These are phyloP conservation scores for Cryptococcus floricola DNA, from an alignment of 1,284 basidiomycete genomes.

Conservation along the genomic window DNA sequence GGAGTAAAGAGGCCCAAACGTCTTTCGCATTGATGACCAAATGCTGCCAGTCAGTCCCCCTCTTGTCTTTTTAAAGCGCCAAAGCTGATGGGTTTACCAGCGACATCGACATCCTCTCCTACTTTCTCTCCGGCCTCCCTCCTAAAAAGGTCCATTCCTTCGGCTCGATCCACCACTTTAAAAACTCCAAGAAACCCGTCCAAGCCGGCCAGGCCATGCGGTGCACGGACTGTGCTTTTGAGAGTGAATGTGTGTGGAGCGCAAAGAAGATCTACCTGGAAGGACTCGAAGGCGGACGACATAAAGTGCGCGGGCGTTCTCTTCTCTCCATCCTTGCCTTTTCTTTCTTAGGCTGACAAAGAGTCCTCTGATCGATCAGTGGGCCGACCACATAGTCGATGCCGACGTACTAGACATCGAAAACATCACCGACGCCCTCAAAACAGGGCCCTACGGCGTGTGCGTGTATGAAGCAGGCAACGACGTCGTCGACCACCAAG, in stretches of 20 bases:
- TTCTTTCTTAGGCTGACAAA: no score
- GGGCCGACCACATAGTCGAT: conserved; percentile 57
- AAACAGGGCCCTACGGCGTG: conserved; percentile 65
- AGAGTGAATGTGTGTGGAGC: conserved; percentile 72
- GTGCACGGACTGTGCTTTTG: conserved; percentile 68
- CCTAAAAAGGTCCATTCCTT: conserved; percentile 73
- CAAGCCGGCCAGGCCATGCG: conserved; percentile 63
- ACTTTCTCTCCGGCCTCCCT: conserved; percentile 54
- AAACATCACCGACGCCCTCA: conserved; percentile 63
- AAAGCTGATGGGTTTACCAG: conserved; percentile 48
- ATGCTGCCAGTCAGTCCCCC: conserved; percentile 65
- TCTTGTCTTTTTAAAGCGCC: background rate
- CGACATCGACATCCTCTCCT: conserved; percentile 76
- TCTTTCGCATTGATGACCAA: conserved; percentile 82
- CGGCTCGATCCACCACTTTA: conserved; percentile 76
- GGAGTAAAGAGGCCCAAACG: conserved; percentile 64
- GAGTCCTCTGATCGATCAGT: conserved; percentile 6
- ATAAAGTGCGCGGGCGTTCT: conserved; percentile 1
- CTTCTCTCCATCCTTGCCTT: no score
- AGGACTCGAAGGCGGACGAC: background rate
- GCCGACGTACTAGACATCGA: conserved; percentile 69
- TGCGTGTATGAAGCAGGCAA: conserved; percentile 80
- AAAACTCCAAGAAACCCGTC: conserved; percentile 63
- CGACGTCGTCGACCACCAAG: conserved; percentile 76
- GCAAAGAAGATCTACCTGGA: conserved; percentile 60